phyloP scores from a whole-genome alignment of 2,329 filamentous ascomycete genomes.

The Pseudonectria buxi region DNA sequence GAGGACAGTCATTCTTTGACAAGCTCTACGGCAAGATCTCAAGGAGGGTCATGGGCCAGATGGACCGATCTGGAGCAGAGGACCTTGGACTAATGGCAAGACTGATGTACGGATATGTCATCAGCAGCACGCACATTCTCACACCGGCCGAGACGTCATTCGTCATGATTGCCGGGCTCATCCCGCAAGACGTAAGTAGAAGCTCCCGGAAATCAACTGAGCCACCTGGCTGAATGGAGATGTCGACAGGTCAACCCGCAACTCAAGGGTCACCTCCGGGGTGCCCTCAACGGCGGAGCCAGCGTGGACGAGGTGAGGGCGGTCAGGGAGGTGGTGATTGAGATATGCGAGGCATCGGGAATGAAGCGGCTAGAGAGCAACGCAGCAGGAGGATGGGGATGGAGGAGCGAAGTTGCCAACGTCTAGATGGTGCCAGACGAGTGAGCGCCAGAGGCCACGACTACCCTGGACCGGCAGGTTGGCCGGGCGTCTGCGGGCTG shows the following conservation, averaged over 20 bases:
- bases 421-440: no score
- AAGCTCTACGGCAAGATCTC: constrained; percentile 20
- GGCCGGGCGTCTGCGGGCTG: no score
- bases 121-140: constrained; percentile 20
- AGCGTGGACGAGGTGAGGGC: constrained; percentile 20
- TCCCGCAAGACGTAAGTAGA: constrained; percentile 21
- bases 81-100: constrained; percentile 19
- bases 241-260: constrained; percentile 18
- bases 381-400: constrained; percentile 19
- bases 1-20: constrained; percentile 17
- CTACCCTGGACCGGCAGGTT: not conserved
- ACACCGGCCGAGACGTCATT: constrained; percentile 19
- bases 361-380: constrained; percentile 14
- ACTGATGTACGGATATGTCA: constrained; percentile 19
- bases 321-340: constrained; percentile 18
- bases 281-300: constrained; percentile 20
- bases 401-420: constrained; percentile 20
- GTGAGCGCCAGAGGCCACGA: no score
- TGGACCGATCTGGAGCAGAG: constrained; percentile 19
- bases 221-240: constrained; percentile 1
- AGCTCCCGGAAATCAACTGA: no score
- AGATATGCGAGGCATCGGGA: constrained; percentile 20
- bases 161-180: constrained; percentile 21
- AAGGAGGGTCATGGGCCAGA: constrained; percentile 19
- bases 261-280: constrained; percentile 20